Percentiles rank a stretch among this genome's conserved stretches.
These are phyloP conservation scores for Tuber magnatum DNA, from an alignment of 495 filamentous ascomycete species.

Conservation along the genomic window DNA sequence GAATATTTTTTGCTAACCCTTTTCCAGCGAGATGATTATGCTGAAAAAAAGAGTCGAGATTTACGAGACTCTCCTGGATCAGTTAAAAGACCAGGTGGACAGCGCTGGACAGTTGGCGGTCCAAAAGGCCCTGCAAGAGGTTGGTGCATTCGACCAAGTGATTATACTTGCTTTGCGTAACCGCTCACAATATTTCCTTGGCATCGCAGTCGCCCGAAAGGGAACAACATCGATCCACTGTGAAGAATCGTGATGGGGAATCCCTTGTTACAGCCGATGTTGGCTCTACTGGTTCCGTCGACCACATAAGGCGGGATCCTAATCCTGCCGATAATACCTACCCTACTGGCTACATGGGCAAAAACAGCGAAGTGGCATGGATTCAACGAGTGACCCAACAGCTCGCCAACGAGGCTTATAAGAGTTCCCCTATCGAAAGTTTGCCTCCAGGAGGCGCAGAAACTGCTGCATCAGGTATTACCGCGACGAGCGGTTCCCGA, in stretches of 20 bases:
- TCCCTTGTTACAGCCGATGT: slow-evolving; percentile 48
- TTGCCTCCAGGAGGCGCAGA: slow-evolving; percentile 39
- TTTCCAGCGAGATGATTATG: slow-evolving; percentile 45
- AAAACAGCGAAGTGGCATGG: slow-evolving; percentile 57
- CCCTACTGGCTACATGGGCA: slow-evolving; percentile 54
- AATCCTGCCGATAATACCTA: slow-evolving; percentile 48
- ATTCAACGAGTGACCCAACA: slow-evolving; percentile 45
- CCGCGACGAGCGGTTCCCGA: slow-evolving; percentile 30
- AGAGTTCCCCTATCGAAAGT: slow-evolving; percentile 21
- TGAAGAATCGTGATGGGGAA: slow-evolving; percentile 35
- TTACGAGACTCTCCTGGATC: slow-evolving; percentile 44
- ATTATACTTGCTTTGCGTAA: slow-evolving; percentile 21
- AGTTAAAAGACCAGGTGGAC: slow-evolving; percentile 46
- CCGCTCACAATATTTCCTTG: slow-evolving; percentile 15
- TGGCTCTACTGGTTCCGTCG: slow-evolving; percentile 56
- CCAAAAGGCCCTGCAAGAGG: slow-evolving; percentile 35
- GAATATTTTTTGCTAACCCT: slow-evolving; percentile 17
- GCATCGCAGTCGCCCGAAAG: slow-evolving; percentile 4
- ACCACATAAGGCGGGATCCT: slow-evolving; percentile 56
- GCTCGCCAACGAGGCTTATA: slow-evolving; percentile 29
- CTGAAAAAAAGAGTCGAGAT: slow-evolving; percentile 48
- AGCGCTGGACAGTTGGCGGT: slow-evolving; percentile 50
- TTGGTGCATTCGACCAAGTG: slow-evolving; percentile 9
- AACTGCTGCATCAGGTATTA: slow-evolving; percentile 33
- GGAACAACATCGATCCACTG: slow-evolving; percentile 9